Evolutionary conservation across 257 asterid genomes (phyloP).

Genomic region (Fraxinus cuspidata): DNA sequence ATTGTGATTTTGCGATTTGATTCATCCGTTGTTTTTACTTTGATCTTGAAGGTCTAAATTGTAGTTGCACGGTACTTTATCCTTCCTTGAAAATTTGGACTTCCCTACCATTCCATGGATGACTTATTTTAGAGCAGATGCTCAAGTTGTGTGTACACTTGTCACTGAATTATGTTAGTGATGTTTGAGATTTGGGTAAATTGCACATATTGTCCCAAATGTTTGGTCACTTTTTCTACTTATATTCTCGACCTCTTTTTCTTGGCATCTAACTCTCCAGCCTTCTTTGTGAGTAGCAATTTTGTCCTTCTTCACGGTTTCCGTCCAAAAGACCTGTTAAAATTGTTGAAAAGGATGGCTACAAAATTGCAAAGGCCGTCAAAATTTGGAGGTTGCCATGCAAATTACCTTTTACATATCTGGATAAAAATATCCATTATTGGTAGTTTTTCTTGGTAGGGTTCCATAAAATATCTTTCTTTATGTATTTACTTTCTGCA

Average conservation of each 20-base stretch:
- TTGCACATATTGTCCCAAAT: neutral
- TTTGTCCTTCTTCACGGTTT: neutral
- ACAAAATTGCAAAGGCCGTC: too few species aligned
- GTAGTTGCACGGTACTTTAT: neutral
- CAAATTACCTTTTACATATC: too few species aligned
- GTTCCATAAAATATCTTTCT: neutral
- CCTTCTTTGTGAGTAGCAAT: neutral
- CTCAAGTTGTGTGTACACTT: neutral
- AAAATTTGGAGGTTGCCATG: too few species aligned
- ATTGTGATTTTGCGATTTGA: neutral
- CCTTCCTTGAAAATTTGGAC: neutral
- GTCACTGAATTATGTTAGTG: neutral
- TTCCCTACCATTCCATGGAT: neutral
- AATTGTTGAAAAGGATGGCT: too few species aligned
- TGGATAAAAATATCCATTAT: neutral
- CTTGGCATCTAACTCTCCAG: neutral
- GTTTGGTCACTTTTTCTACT: neutral
- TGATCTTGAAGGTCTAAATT: conserved; percentile 1
- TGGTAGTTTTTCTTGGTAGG: neutral
- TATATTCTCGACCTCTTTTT: neutral
- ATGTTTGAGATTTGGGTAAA: neutral
- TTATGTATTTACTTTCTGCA: neutral
- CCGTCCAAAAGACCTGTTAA: too few species aligned
- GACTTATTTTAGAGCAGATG: neutral
- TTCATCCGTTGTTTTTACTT: neutral